A percentile compares a stretch with the other conserved stretches of the same genome.
Conservation (phyloP, 805 yeast genomes). For the Kuraishia ogatae region DNA sequence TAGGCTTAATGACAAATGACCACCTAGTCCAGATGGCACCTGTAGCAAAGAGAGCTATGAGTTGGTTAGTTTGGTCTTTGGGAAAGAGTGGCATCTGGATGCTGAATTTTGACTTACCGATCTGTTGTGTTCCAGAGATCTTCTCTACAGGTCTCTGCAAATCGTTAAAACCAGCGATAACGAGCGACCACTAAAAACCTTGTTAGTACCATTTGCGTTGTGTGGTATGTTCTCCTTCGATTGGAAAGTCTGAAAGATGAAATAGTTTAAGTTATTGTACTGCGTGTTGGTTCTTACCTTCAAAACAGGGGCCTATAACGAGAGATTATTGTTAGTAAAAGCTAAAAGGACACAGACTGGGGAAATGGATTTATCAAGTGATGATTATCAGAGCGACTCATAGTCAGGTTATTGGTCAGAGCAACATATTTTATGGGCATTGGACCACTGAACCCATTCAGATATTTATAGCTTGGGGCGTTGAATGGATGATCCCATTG, state of each 20-base stretch:
- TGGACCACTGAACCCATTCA: too few species aligned
- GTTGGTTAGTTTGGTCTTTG: constrained; percentile 3
- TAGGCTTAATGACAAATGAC: constrained; percentile 90
- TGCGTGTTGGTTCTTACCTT: constrained; percentile 25
- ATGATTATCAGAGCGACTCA: neutral
- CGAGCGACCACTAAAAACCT: constrained; percentile 70
- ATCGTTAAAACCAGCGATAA: constrained; percentile 86
- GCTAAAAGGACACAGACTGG: neutral
- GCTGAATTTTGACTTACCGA: constrained; percentile 17
- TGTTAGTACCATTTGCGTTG: neutral
- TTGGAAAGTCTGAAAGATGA: too few species aligned
- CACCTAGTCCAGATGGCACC: constrained; percentile 98
- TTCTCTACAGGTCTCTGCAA: constrained; percentile 85
- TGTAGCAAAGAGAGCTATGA: constrained; percentile 69
- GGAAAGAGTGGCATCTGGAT: neutral
- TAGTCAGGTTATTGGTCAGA: too few species aligned
- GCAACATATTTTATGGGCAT: too few species aligned
- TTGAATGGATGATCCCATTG: too few species aligned
- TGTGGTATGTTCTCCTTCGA: too few species aligned
- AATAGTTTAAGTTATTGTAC: neutral
- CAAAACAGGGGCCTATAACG: constrained; percentile 44
- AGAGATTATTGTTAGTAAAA: constrained; percentile 1
- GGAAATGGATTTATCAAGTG: too few species aligned
- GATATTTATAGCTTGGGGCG: too few species aligned
- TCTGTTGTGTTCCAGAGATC: constrained; percentile 81